These are phyloP conservation scores for Arbutus unedo DNA, from an alignment of 148 eudicot species.

Conservation along the genomic window DNA sequence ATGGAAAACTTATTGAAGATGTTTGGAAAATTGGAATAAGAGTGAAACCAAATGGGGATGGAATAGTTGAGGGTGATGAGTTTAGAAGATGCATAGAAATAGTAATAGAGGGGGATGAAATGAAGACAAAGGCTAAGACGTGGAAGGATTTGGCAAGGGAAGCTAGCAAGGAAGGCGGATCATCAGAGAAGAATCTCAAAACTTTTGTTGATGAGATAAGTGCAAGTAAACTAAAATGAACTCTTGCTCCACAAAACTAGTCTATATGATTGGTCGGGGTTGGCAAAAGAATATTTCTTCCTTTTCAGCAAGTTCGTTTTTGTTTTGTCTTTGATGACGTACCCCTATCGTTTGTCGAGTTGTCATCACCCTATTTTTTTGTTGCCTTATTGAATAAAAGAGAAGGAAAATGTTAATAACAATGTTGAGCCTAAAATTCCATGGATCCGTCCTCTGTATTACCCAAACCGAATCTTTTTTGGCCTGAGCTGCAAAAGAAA, in stretches of 20 bases:
- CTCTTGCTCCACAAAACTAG: neutral
- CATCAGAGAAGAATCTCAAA: neutral
- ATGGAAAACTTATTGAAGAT: conserved; percentile 24
- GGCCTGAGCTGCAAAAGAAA: no score
- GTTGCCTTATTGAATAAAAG: no score
- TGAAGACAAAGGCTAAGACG: neutral
- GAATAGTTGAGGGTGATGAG: conserved; percentile 13
- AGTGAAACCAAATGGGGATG: conserved; percentile 4
- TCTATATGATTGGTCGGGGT: neutral
- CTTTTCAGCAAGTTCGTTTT: neutral
- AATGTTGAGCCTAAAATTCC: no score
- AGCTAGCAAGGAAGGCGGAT: neutral
- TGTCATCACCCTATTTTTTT: no score
- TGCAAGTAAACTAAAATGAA: neutral
- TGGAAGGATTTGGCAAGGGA: conserved; percentile 9
- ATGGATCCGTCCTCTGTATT: no score
- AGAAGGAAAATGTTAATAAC: no score
- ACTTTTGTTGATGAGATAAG: neutral
- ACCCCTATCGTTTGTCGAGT: no score
- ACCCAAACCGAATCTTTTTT: no score
- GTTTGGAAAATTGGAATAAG: conserved; percentile 24
- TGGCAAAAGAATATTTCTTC: neutral
- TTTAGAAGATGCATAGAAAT: neutral
- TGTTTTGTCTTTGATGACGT: neutral
- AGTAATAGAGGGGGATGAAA: neutral